Base-by-base conservation (phyloP, 2,329 filamentous ascomycete species). In the Aquanectria penicillioides region DNA sequence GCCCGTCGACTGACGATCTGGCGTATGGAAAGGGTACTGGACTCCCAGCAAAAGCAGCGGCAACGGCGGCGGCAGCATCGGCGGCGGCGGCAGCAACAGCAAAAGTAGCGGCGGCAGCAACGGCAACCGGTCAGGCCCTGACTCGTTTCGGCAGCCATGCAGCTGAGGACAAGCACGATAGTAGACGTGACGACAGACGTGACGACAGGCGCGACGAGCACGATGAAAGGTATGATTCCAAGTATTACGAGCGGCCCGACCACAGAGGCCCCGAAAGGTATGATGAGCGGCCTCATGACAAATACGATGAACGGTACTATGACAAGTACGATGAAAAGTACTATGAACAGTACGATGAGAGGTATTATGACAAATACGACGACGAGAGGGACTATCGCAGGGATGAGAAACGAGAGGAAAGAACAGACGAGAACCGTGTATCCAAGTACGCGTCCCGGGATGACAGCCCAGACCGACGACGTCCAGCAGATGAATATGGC, bases 61-160 rank as follows among this genome's bases (percentile, higher is more conserved):
- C n/a, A n/a, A n/a, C n/a, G n/a, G n/a, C n/a, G n/a, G n/a, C n/a
- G n/a, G n/a, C n/a, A n/a, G n/a, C n/a, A n/a, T n/a, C 17, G 17
- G 28, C 28, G 18, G 17, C 41, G 1, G 22, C 41, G 8, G 33
- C 10, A 11, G 26, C 29, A 15, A 46, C 41, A 31, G 29, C 41
- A 13, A 31, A n/a, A n/a, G n/a, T n/a, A n/a, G n/a, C n/a, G n/a
- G n/a, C n/a, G 26, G 33, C 41, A 10, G 26, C 41, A 20, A 46
- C 41, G 18, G 26, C 41, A 33, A n/a, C 61, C 31, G 56, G 59
- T 52, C 61, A 65, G 40, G 54, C 41, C 29, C 41, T 67, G 53
- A 62, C 61, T 4, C 70, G 72, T 5, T 75, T 72, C 23, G 72
- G 69, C 12, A 71, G 63, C 49, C 70, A 72, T 50, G 61, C 70